Percentiles rank a stretch among this genome's conserved stretches.
Conservation (phyloP, 2,329 filamentous ascomycete genomes). For the Alternaria sp. region DNA sequence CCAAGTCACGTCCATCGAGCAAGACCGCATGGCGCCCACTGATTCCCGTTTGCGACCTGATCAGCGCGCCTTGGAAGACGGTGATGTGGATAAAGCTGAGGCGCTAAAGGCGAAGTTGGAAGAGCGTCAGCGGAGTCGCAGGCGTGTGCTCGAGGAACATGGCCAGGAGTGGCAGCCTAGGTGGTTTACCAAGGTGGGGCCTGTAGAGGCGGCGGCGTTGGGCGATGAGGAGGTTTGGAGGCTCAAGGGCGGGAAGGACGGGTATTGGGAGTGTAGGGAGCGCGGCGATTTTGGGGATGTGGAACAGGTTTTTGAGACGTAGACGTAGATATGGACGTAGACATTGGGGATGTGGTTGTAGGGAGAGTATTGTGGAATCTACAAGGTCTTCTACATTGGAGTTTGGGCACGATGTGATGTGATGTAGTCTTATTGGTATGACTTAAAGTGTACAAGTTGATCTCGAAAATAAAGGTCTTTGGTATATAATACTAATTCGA, state of each 20-base stretch:
- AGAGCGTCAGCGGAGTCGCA: conserved; percentile 78
- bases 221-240: conserved; percentile 59
- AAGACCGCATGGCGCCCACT: conserved; percentile 75
- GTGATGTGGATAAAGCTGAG: conserved; percentile 84
- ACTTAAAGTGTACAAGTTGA: background rate
- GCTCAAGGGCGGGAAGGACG: conserved; percentile 79
- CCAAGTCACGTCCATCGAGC: conserved; percentile 82
- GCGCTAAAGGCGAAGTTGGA: conserved; percentile 81
- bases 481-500: background rate
- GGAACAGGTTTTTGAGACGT: conserved; percentile 59
- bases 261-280: conserved; percentile 89
- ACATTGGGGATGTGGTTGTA: background rate
- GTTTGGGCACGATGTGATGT: fast-evolving
- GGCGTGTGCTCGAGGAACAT: conserved; percentile 75
- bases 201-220: conserved; percentile 37
- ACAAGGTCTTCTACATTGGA: background rate
- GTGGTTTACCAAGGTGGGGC: conserved; percentile 78
- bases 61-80: conserved; percentile 82
- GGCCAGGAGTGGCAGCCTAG: conserved; percentile 75
- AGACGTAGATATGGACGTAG: background rate
- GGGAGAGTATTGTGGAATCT: background rate
- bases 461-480: background rate
- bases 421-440: too few species aligned
- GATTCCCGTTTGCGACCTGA: conserved; percentile 86
- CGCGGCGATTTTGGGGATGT: conserved; percentile 70